Evolutionary conservation across 768 basidiomycete species (phyloP), one percentile per base, ranked within the genome.

Genomic region (Lactifluus hygrophoroides): DNA sequence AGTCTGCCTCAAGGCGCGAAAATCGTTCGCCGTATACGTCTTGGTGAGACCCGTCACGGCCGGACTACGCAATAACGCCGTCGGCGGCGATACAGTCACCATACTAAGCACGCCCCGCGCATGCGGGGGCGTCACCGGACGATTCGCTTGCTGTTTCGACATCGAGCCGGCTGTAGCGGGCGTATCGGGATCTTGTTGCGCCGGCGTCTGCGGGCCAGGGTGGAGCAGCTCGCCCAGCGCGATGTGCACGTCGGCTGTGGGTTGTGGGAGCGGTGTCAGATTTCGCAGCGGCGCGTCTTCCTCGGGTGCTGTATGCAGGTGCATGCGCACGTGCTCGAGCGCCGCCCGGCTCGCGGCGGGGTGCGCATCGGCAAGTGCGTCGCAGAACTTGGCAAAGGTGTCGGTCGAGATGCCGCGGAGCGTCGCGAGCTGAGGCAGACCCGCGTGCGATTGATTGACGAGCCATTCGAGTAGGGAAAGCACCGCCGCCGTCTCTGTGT

Each of bases 11-110:
- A 90, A 73, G 67, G 87, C 80, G 53, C 90, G 77, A 65, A 93
- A 93, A 69, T 92, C 90, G 64, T 93, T 90, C 67, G 80, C 86
- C 21, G 68, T 69, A 63, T 93, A 93, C 60, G 80, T 90, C 72
- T 91, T 93, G 11, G 90, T 91, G 27, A 93, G 76, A 17, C 86
- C 87, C 0, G 86, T 86, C 23, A 83, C 81, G 0, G 83, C 83
- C 0, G 87, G 85, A 0, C 85, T 86, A 38, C 88, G 77, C 49
- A 89, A 73, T 23, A 90, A 64, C 6, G 86, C 81, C 9, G 82
- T 80, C 3, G 86, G 84, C 4, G 86, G 88, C 2, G 86, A 88
- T 23, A 87, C 77, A 5, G 80, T 75, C 5, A 85, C 79, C 34
- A 86, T 75, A 17, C 80, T 83, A 28, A 90, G 70, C 45, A 84